Evolutionary conservation across 129 eudicot genomes (phyloP).

Genomic region (Artemisia annua): DNA sequence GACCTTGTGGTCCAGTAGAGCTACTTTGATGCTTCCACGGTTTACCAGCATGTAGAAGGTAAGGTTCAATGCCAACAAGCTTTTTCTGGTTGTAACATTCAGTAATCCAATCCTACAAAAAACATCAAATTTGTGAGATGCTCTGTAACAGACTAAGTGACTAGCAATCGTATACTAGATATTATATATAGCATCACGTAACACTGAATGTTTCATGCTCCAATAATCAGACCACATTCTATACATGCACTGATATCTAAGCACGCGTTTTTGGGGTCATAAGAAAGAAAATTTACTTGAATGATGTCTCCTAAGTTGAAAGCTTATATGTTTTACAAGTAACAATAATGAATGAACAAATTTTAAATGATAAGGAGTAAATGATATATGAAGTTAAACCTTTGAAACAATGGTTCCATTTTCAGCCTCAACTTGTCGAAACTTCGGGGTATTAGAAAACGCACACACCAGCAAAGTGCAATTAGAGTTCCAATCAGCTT

Average conservation of each 20-base stretch:
- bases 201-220: too few relatives aligned
- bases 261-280: too few relatives aligned
- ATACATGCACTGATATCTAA: too few relatives aligned
- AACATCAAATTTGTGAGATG: slow-evolving; percentile 19
- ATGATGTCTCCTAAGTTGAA: too few relatives aligned
- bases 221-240: too few relatives aligned
- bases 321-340: neutral
- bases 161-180: neutral
- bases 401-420: slow-evolving; percentile 86
- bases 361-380: neutral
- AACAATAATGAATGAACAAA: neutral
- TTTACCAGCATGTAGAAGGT: slow-evolving; percentile 85
- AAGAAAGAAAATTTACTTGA: too few relatives aligned
- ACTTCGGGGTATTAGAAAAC: slow-evolving; percentile 86
- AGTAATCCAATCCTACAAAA: slow-evolving; percentile 71
- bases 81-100: slow-evolving; percentile 71
- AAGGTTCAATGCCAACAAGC: slow-evolving; percentile 82
- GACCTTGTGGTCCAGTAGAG: slow-evolving; percentile 62
- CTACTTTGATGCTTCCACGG: slow-evolving; percentile 67
- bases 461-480: slow-evolving; percentile 91
- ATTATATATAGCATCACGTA: too few relatives aligned
- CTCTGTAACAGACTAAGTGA: neutral
- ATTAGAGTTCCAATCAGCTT: slow-evolving; percentile 77
- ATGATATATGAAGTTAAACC: slow-evolving; percentile 42
- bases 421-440: slow-evolving; percentile 84